These are phyloP conservation scores for Nymphaea thermarum DNA, from an alignment of 164 flowering plant genomes.

Conservation along the genomic window DNA sequence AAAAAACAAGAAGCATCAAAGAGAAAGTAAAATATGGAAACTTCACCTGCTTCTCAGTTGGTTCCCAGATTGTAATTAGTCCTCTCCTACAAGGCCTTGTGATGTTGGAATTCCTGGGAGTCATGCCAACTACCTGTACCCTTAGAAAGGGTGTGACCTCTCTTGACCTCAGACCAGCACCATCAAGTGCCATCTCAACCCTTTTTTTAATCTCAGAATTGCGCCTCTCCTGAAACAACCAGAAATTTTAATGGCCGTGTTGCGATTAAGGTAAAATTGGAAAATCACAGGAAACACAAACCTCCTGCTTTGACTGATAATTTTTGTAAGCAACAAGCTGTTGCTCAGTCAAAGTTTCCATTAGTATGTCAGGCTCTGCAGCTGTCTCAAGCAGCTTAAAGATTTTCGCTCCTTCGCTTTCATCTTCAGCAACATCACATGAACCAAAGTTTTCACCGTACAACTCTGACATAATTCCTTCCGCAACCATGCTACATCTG, in stretches of 20 bases:
- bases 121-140: slow-evolving; percentile 67
- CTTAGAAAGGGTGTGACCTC: slow-evolving; percentile 81
- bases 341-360: slow-evolving; percentile 86
- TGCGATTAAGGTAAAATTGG: too few species aligned
- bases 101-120: slow-evolving; percentile 17
- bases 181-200: slow-evolving; percentile 56
- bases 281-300: slow-evolving; percentile 7
- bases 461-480: slow-evolving; percentile 48
- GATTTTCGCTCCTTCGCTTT: slow-evolving; percentile 76
- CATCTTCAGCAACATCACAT: slow-evolving; percentile 32
- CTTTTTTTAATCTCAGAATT: slow-evolving; percentile 46
- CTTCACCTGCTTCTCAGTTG: slow-evolving; percentile 77
- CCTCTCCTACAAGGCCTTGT: slow-evolving; percentile 31
- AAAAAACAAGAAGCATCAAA: too few species aligned
- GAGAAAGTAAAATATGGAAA: not conserved
- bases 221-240: slow-evolving; percentile 37
- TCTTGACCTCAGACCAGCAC: slow-evolving; percentile 57
- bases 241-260: too few species aligned
- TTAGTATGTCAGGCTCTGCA: slow-evolving; percentile 82
- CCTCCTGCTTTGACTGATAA: slow-evolving; percentile 76
- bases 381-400: slow-evolving; percentile 63
- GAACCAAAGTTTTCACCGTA: slow-evolving; percentile 25
- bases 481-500: slow-evolving; percentile 67
- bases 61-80: slow-evolving; percentile 74
- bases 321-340: slow-evolving; percentile 54